Base-by-base conservation (phyloP, 345 rosid genomes). In the Mallotus nudiflorus region DNA sequence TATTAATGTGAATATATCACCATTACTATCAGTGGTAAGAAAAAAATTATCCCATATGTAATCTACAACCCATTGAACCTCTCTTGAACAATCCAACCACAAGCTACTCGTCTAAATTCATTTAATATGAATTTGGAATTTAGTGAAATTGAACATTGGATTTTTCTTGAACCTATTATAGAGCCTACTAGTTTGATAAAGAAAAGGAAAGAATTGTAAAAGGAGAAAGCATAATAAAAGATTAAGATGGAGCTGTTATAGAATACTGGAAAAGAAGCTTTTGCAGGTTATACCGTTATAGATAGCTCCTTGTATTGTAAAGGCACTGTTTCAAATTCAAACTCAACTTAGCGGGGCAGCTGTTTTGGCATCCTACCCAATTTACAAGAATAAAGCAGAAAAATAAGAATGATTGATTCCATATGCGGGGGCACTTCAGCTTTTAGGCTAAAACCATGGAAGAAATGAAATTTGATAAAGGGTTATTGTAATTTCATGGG, bases 291-390 rank as follows among this genome's bases (percentile, higher is more conserved):
- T 44, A 57, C 71, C 84, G 76, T 80, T 80, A 66, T 18, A 14
- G 40, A 15, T 61, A 45, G 15, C 22, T 40, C 3, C 35, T 33
- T 16, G 33, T 28, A 6, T n/a, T n/a, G 22, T 14, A 64, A 66
- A 45, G 50, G 14, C 65, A 74, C 73, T 72, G 59, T 74, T 81
- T 72, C 77, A 66, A 80, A 73, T 73, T 76, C 70, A 69, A 80
- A 80, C 44, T 65, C 15, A 53, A 13, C 15, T 29, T 48, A 5
- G 50, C 67, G 75, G 75, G 77, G 42, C 24, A 31, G 20, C 66
- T 20, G 52, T 20, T 33, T 35, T 27, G n/a, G n/a, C n/a, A n/a
- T n/a, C n/a, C n/a, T n/a, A n/a, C 10, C 29, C 2, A 20, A 24
- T 33, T 33, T 3, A 14, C 22, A 53, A 25, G 28, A 24, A 12